Evolutionary conservation across 106 monocot species (phyloP), one percentile per base, ranked within the genome.

Genomic region (Phalaenopsis aphrodite): DNA sequence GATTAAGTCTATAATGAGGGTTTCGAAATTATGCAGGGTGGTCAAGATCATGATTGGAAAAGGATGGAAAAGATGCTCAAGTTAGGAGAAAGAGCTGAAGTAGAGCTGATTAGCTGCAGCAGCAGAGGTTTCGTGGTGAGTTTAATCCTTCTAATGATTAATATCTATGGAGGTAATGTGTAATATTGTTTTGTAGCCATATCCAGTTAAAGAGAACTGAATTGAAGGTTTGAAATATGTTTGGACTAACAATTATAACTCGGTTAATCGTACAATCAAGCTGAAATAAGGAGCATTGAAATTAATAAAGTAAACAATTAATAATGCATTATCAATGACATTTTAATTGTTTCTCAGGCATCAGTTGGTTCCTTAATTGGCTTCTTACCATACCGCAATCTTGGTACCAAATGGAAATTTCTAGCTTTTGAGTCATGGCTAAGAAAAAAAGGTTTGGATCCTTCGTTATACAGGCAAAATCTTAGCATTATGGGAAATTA

Each of bases 401-500:
- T 99, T 83, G 83, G 92, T 78, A 77, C 91, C 42, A 94, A 86
- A 77, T 99, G 92, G 92, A 94, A 93, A 87, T 99, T 89, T 83
- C 85, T 89, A 81, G 92, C 94, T 79, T 94, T 99, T 89, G 94
- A 99, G 78, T 93, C 98, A 45, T 99, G 98, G 98, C 80, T 99
- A 75, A 88, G 90, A 55, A 84, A 84, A 83, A 99, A 93, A 72
- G 94, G 94, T 61, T 78, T 92, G 56, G 86, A 98, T 57, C 92
- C 92, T 52, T 84, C 88, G 2, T 49, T 85, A 18, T 94, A 94
- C 82, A 85, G 86, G 78, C 87, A 91, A 75, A 88, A 93, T 80
- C 72, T 99, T 75, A 83, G 92, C 55, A 84, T 88, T 77, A 42
- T 87, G 38, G 85, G 90, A 65, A 88, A 56, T 84, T 84, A 87